A percentile compares a stretch with the other conserved stretches of the same genome.
Conservation (phyloP, 495 filamentous ascomycete species). For the Friedmanniomyces simplex region DNA sequence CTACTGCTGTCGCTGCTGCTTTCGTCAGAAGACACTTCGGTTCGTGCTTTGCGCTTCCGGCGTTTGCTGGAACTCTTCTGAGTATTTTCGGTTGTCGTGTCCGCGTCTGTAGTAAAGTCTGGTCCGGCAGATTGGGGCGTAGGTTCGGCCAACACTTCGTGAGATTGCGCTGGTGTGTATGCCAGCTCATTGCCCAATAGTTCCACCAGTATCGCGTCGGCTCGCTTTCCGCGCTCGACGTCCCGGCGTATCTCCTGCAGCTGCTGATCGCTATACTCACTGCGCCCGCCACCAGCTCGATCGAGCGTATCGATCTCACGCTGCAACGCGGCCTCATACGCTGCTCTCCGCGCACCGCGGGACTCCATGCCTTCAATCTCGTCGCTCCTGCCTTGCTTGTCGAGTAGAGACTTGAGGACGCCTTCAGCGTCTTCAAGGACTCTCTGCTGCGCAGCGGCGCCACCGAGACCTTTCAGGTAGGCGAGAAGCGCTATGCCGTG, state of each 20-base stretch:
- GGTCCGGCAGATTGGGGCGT: not conserved
- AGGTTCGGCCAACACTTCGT: not conserved
- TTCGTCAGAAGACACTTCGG: slow-evolving; percentile 7
- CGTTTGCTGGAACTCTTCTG: not conserved
- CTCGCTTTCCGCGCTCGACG: slow-evolving; percentile 5
- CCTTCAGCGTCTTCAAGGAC: slow-evolving; percentile 22
- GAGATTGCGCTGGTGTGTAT: not conserved
- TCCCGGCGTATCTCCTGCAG: slow-evolving; percentile 9
- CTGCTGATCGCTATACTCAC: slow-evolving; percentile 21
- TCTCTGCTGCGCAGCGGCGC: slow-evolving; percentile 44
- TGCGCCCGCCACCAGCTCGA: not conserved
- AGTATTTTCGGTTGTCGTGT: not conserved
- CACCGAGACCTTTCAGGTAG: slow-evolving; percentile 65
- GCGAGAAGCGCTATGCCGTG: slow-evolving; percentile 53
- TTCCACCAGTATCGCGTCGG: slow-evolving; percentile 10
- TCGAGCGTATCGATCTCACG: slow-evolving; percentile 21
- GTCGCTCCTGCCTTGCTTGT: slow-evolving; percentile 1
- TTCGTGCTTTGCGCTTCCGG: slow-evolving; percentile 16
- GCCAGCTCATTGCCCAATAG: slow-evolving; percentile 4
- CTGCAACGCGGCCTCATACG: slow-evolving; percentile 26
- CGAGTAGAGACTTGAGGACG: slow-evolving; percentile 18
- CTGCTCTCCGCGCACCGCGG: slow-evolving; percentile 18
- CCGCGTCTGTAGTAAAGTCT: not conserved
- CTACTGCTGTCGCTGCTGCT: slow-evolving; percentile 10
- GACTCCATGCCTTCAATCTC: slow-evolving; percentile 23